These are phyloP conservation scores for Rhodotorula kratochvilovae DNA, from an alignment of 768 basidiomycete genomes.

Conservation along the genomic window DNA sequence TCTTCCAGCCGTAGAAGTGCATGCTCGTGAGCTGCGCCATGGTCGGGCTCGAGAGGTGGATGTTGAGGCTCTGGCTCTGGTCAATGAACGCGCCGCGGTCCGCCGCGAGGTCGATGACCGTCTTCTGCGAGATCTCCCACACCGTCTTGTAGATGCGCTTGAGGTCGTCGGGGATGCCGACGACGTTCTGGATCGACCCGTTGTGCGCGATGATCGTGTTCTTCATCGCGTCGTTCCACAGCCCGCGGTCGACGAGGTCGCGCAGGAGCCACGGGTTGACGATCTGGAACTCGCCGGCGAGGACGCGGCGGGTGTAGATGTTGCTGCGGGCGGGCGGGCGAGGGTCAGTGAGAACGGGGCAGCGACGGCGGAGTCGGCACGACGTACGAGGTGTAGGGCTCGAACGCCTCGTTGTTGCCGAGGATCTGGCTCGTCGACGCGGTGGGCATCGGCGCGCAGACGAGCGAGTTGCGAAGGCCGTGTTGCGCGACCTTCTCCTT, in stretches of 20 bases:
- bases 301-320: slow-evolving; percentile 96
- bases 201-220: slow-evolving; percentile 98
- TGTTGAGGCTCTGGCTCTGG: slow-evolving; percentile 89
- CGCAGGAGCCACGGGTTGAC: slow-evolving; percentile 99
- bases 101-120: slow-evolving; percentile 94
- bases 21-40: slow-evolving; percentile 87
- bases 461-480: slow-evolving; percentile 83
- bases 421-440: slow-evolving; percentile 97
- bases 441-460: slow-evolving; percentile 97
- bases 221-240: slow-evolving; percentile 99
- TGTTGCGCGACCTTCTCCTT: slow-evolving; percentile 77
- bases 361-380: background rate
- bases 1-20: slow-evolving; percentile 99
- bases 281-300: slow-evolving; percentile 99
- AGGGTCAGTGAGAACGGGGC: background rate
- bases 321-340: slow-evolving; percentile 57
- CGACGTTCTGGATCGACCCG: slow-evolving; percentile 57
- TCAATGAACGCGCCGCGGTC: slow-evolving; percentile 98
- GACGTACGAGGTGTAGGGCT: slow-evolving; percentile 85
- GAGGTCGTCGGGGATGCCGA: slow-evolving; percentile 78
- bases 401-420: slow-evolving; percentile 98
- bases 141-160: slow-evolving; percentile 99
- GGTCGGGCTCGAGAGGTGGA: slow-evolving; percentile 84
- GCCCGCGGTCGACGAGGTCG: slow-evolving; percentile 86
- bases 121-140: slow-evolving; percentile 99